A percentile compares a stretch with the other conserved stretches of the same genome.
These are phyloP conservation scores for Rubus parviflorus DNA, from an alignment of 306 rosid species.

Conservation along the genomic window DNA sequence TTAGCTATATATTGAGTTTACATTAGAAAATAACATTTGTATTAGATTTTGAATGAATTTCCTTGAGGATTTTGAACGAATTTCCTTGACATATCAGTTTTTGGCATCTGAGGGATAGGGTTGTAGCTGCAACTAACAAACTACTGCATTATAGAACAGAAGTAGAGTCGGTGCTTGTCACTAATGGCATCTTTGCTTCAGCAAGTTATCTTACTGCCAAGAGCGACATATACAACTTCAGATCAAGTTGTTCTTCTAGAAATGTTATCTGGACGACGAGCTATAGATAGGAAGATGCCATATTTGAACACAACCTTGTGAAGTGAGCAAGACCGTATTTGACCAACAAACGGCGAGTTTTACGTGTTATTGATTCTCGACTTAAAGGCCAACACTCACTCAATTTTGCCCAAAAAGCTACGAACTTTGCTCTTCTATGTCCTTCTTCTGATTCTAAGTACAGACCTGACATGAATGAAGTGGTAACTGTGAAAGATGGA, in stretches of 20 bases:
- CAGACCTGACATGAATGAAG: slow-evolving; percentile 83
- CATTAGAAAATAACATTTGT: too few relatives aligned
- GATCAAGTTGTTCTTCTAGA: slow-evolving; percentile 82
- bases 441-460: slow-evolving; percentile 50
- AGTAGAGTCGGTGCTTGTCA: too few relatives aligned
- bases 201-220: too few relatives aligned
- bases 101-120: too few relatives aligned
- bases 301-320: slow-evolving; percentile 75
- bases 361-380: slow-evolving; percentile 64
- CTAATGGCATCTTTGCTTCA: too few relatives aligned
- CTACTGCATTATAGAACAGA: too few relatives aligned
- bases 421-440: slow-evolving; percentile 66
- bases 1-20: too few relatives aligned
- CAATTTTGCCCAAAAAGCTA: slow-evolving; percentile 61
- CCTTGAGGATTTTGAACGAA: too few relatives aligned
- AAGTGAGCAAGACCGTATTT: slow-evolving; percentile 89
- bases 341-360: slow-evolving; percentile 51
- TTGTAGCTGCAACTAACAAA: too few relatives aligned
- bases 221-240: slow-evolving; percentile 84
- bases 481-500: too few relatives aligned
- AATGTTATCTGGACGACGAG: slow-evolving; percentile 75
- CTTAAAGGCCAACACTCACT: slow-evolving; percentile 62
- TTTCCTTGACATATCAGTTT: too few relatives aligned
- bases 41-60: too few relatives aligned
- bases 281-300: slow-evolving; percentile 80